A percentile compares a stretch with the other conserved stretches of the same genome.
Evolutionary conservation across 176 grass and related monocot genomes (phyloP).

Genomic region (Chloris gayana): DNA sequence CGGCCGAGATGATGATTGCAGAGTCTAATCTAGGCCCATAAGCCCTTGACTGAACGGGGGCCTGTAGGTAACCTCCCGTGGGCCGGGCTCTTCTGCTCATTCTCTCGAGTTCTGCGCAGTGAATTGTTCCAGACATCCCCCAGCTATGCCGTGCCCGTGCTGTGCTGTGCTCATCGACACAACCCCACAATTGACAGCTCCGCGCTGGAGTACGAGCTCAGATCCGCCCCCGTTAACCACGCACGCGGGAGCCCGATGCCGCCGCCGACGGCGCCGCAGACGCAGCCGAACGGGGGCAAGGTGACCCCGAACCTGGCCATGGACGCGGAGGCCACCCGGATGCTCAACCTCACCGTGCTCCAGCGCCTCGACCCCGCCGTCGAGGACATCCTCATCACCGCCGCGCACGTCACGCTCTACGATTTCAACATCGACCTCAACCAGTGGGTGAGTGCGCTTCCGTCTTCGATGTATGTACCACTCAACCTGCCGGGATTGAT

Average conservation of each 20-base stretch:
- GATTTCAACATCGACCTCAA: slow-evolving; percentile 93
- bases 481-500: not conserved
- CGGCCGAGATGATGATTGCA: no score
- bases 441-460: slow-evolving; percentile 65
- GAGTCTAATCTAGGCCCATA: no score
- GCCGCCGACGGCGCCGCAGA: slow-evolving; percentile 20
- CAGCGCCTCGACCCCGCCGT: slow-evolving; percentile 93
- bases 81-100: no score
- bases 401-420: slow-evolving; percentile 89
- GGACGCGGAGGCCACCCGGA: slow-evolving; percentile 73
- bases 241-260: slow-evolving; percentile 16
- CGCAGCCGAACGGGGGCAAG: slow-evolving; percentile 62
- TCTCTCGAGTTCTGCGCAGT: no score
- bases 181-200: no score
- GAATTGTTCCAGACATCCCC: no score
- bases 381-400: slow-evolving; percentile 94
- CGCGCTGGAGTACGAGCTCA: not conserved
- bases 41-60: no score
- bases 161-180: no score
- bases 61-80: no score
- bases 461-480: not conserved
- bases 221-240: slow-evolving; percentile 20
- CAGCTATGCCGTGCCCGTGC: no score
- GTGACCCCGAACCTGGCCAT: slow-evolving; percentile 72
- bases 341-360: slow-evolving; percentile 88